These are phyloP conservation scores for Lipomyces yamadae DNA, from an alignment of 805 yeast genomes.

Conservation along the genomic window DNA sequence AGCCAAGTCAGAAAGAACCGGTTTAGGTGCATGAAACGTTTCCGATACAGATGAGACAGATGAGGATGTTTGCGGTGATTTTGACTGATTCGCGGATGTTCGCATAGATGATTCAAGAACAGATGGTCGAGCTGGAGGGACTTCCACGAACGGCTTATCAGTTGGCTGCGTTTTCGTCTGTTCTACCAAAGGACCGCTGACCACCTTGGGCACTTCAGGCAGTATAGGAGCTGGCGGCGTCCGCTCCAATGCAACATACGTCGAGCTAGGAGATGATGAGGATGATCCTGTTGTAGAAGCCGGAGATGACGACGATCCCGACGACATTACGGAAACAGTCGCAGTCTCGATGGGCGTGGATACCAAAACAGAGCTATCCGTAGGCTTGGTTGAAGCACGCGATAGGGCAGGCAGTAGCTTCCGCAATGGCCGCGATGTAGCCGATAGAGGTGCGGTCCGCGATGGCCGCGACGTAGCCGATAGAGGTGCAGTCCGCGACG, in stretches of 20 bases:
- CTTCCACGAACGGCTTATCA: background rate
- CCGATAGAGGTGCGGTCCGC: background rate
- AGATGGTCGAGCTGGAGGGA: background rate
- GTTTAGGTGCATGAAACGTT: background rate
- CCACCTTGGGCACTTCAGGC: background rate
- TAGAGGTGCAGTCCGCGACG: background rate
- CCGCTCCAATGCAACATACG: background rate
- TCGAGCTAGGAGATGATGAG: background rate
- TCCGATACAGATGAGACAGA: background rate
- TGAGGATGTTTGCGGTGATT: background rate
- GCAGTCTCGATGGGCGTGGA: background rate
- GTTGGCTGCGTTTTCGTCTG: background rate
- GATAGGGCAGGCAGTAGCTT: background rate
- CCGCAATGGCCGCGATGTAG: background rate
- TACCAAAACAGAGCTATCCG: background rate
- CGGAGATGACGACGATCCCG: background rate
- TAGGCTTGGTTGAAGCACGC: background rate
- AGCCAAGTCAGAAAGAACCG: background rate
- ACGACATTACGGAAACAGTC: background rate
- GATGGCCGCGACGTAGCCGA: background rate
- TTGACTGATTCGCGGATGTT: background rate
- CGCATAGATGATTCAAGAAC: slow-evolving; percentile 2
- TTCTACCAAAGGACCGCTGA: background rate
- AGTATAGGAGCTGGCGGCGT: background rate
- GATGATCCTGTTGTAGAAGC: background rate